A percentile compares a stretch with the other conserved stretches of the same genome.
Evolutionary conservation across 768 basidiomycete species (phyloP).

Genomic region (Lactifluus rugatus): DNA sequence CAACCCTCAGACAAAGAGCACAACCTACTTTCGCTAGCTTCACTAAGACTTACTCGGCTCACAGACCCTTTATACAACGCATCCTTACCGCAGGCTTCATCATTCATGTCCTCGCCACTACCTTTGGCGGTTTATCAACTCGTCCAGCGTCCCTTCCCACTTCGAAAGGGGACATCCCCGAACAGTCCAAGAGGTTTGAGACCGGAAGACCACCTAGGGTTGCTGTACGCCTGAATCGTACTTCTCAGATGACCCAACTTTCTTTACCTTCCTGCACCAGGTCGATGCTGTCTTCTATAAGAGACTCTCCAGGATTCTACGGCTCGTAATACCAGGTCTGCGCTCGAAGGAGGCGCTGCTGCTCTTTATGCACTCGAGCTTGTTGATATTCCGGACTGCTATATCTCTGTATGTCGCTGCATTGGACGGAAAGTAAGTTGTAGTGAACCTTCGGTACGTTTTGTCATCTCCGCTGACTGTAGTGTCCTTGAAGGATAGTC

Average conservation of each 20-base stretch:
- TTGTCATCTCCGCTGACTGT: not conserved
- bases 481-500: conserved; percentile 56
- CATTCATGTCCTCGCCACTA: conserved; percentile 55
- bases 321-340: conserved; percentile 81
- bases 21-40: conserved; percentile 34
- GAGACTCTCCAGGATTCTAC: conserved; percentile 63
- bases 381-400: conserved; percentile 83
- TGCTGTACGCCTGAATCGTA: conserved; percentile 40
- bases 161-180: conserved; percentile 30
- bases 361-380: conserved; percentile 77
- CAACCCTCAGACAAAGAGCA: conserved; percentile 25
- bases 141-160: conserved; percentile 28
- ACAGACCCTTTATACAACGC: conserved; percentile 67
- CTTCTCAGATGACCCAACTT: not conserved
- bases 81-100: conserved; percentile 60
- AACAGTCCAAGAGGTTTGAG: conserved; percentile 26
- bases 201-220: conserved; percentile 47
- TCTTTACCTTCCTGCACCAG: conserved; percentile 28
- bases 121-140: conserved; percentile 48
- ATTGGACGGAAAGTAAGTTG: conserved; percentile 71
- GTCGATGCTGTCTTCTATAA: conserved; percentile 90
- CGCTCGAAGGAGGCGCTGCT: conserved; percentile 83
- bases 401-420: conserved; percentile 92
- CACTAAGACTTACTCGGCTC: conserved; percentile 43
- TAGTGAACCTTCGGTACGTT: not conserved